Evolutionary conservation across 176 grass and related monocot genomes (phyloP).

Genomic region (Miscanthus lutarioriparius): DNA sequence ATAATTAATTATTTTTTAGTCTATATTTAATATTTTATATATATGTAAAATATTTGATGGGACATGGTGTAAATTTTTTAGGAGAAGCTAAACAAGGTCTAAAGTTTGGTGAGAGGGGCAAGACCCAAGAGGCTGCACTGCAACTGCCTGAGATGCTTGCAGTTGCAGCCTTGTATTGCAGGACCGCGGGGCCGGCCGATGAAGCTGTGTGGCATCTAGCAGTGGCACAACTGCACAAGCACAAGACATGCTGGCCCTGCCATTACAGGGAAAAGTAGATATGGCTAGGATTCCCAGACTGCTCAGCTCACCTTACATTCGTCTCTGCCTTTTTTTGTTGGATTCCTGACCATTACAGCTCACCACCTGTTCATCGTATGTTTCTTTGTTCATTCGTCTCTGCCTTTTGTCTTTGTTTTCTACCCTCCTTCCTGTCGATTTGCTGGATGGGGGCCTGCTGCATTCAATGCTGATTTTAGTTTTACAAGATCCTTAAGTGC

Average conservation of each 20-base stretch:
- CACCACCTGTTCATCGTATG: background rate
- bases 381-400: background rate
- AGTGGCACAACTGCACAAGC: background rate
- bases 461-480: constrained; percentile 11
- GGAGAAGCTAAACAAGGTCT: too few species aligned
- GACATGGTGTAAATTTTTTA: too few species aligned
- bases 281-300: constrained; percentile 25
- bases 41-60: too few species aligned
- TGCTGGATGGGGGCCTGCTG: background rate
- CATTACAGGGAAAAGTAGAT: constrained; percentile 23
- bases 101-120: background rate
- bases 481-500: constrained; percentile 4
- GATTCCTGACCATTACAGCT: constrained; percentile 9
- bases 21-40: too few species aligned
- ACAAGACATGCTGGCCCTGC: constrained; percentile 25
- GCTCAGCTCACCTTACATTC: background rate
- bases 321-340: too few species aligned
- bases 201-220: background rate
- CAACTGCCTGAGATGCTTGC: background rate
- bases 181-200: background rate
- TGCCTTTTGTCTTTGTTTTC: background rate
- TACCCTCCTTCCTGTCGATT: background rate
- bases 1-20: too few species aligned
- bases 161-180: constrained; percentile 8
- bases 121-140: background rate